Base-by-base conservation (phyloP, 2,329 filamentous ascomycete genomes). In the Talaromyces funiculosus region DNA sequence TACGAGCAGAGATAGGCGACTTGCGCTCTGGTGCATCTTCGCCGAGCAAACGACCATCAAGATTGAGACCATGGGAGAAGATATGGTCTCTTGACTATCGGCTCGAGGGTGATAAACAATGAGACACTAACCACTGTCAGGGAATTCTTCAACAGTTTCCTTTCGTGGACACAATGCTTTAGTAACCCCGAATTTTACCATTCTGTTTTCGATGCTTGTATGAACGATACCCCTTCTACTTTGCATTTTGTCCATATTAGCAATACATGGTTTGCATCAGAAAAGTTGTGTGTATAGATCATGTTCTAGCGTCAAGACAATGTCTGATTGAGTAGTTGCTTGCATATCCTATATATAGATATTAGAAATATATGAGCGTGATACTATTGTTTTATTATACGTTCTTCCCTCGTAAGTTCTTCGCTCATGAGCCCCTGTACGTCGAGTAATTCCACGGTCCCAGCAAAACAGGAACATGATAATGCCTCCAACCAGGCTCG, bases 381-480 rank as follows among this genome's bases (percentile, higher is more conserved):
- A n/a, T 29, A 51, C 20, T 33, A 51, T 51, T 29, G 35, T 51
- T n/a, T 51, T 16, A 51, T 16, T 35, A 20, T 5, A 20, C 6
- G 14, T 51, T 51, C 29, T 3, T 20, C 26, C 4, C 5, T 20
- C 12, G 16, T 26, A 33, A 33, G 9, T 7, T 20, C 10, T 1
- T 18, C 24, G 6, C 18, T 72, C 66, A 81, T 51, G 78, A 81
- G 10, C 79, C 79, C 57, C 79, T 74, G 67, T 81, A 81, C 29
- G 79, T 80, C 53, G 78, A 79, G 66, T 80, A 81, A 59, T 76
- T 80, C 78, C 78, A 81, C 24, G 79, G 79, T 33, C 79, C 78
- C 62, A 81, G 65, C 58, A 81, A 64, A 53, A 81, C 74, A n/a
- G 79, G 79, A 18, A 81, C 78, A 75, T 81, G 79, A 66, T 80